Evolutionary conservation across 805 yeast genomes (phyloP).

Genomic region (Candida arabinofermentans): DNA sequence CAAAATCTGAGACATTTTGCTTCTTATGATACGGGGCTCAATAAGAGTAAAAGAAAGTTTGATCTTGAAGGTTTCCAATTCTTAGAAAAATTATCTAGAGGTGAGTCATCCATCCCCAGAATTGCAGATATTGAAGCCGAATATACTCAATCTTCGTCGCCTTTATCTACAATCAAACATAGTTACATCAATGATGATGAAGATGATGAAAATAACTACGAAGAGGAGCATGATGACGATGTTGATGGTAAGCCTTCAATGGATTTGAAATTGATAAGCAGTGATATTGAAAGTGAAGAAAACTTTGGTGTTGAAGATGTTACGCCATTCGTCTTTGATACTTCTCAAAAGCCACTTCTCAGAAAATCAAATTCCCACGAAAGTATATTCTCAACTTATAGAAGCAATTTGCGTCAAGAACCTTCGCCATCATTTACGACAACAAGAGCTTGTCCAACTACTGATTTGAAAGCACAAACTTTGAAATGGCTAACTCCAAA

Average conservation of each 20-base stretch:
- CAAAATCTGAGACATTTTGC: conserved; percentile 28
- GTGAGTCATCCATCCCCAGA: conserved; percentile 1
- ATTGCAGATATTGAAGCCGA: background rate
- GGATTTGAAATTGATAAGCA: background rate
- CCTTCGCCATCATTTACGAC: background rate
- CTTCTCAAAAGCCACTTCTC: conserved; percentile 8
- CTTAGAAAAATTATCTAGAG: conserved; percentile 2
- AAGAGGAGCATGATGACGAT: conserved; percentile 1
- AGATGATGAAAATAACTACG: conserved; percentile 1
- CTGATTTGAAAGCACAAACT: conserved; percentile 26
- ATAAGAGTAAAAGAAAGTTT: conserved; percentile 5
- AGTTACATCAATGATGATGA: conserved; percentile 13
- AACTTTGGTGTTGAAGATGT: conserved; percentile 24
- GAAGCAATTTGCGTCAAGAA: background rate
- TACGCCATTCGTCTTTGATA: conserved; percentile 16
- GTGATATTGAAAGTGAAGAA: conserved; percentile 15
- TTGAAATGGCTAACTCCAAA: conserved; percentile 30
- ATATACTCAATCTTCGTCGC: conserved; percentile 7
- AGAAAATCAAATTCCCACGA: conserved; percentile 26
- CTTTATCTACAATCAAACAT: conserved; percentile 19
- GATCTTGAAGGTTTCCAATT: conserved; percentile 12
- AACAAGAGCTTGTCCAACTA: background rate
- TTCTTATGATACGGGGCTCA: conserved; percentile 30
- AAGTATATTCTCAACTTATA: conserved; percentile 22
- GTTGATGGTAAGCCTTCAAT: too few species aligned